Evolutionary conservation across 306 rosid genomes (phyloP).

Genomic region (Notholithocarpus densiflorus): DNA sequence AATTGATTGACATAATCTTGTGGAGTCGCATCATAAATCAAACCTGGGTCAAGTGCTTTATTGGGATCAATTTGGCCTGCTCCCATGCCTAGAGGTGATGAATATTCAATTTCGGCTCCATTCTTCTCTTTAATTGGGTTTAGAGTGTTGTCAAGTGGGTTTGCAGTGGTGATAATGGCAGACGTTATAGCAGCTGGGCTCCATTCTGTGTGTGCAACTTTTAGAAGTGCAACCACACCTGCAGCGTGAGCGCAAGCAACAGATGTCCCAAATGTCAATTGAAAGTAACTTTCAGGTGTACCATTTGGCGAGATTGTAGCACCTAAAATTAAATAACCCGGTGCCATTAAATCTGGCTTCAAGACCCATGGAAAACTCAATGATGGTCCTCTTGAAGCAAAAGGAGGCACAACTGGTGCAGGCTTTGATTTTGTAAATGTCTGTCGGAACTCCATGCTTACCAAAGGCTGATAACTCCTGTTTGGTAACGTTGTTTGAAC

Average conservation of each 20-base stretch:
- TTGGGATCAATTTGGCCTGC: too few species aligned
- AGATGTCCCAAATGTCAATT: not conserved
- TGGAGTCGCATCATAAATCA: too few species aligned
- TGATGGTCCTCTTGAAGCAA: conserved; percentile 55
- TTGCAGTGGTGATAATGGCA: conserved; percentile 30
- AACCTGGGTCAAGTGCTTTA: too few species aligned
- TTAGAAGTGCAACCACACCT: conserved; percentile 30
- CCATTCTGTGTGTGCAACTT: conserved; percentile 25
- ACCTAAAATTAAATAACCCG: too few species aligned
- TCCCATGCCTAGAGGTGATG: too few species aligned
- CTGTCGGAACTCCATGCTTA: conserved; percentile 35
- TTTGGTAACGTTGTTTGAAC: too few species aligned
- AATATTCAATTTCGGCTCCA: too few species aligned
- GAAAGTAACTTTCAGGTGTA: too few species aligned
- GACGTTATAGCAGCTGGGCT: conserved; percentile 34
- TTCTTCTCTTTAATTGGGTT: too few species aligned
- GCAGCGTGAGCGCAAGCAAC: conserved; percentile 31
- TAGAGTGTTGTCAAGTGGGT: conserved; percentile 17
- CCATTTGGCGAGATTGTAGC: too few species aligned
- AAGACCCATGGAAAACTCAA: conserved; percentile 16
- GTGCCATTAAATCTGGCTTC: conserved; percentile 31
- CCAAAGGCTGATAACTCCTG: not conserved
- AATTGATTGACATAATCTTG: too few species aligned
- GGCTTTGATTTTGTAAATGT: conserved; percentile 34
- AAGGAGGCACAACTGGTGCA: conserved; percentile 47